Base-by-base conservation (phyloP, 495 filamentous ascomycete species). In the Penicillium nucicola region DNA sequence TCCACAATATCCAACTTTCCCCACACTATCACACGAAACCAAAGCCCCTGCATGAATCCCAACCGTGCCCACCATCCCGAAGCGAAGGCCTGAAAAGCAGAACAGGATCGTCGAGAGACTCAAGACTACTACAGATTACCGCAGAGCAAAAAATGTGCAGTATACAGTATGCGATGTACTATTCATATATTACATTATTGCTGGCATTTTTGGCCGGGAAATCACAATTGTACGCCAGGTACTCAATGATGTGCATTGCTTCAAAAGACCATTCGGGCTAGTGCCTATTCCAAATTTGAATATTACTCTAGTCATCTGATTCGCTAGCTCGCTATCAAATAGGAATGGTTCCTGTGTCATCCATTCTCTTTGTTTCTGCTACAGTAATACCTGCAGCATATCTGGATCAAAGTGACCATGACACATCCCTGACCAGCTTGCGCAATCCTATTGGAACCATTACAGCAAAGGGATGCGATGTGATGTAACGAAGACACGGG, bases 31-130 rank as follows among this genome's bases (percentile, higher is more conserved):
- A 33, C 5, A 7, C 18, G 13, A 35, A 15, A 25, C 25, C 8
- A 18, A 18, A 45, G 34, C 22, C 52, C 48, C 48, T 56, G 48
- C 56, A 52, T 56, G 19, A 45, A 44, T 31, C 22, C 6, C 13
- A 23, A 33, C 13, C 23, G 35, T 14, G 36, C 38, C 56, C 39
- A 42, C 55, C 28, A 7, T 45, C 33, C 13, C 25, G 51, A 35
- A 23, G 38, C 17, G 7, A 33, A 40, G 14, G 38, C 15, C n/a
- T 33, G 4, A 33, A 52, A 23, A 17, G 28, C n/a, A n/a, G 47
- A 38, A 39, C 22, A 18, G 40, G 56, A 58, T 58, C 52, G 43
- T 41, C 56, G 40, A 19, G 19, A n/a, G n/a, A n/a, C n/a, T n/a
- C n/a, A n/a, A n/a, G n/a, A n/a, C n/a, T n/a, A n/a, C n/a, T n/a